Base-by-base conservation (phyloP, 305 asterid species). In the Fraxinus latifolia region DNA sequence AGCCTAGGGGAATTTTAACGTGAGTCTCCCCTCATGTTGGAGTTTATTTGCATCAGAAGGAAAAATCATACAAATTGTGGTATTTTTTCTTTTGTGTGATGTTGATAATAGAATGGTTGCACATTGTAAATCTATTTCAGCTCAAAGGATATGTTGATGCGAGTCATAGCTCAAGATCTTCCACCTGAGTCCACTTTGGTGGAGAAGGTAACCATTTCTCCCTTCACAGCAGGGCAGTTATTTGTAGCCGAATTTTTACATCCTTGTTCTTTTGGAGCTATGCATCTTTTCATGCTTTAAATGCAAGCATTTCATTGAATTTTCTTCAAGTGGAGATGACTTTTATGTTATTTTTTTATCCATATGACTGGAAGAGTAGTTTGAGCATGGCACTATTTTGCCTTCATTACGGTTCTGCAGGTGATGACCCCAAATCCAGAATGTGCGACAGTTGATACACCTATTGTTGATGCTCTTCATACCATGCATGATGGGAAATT, bases 381-480 rank as follows among this genome's bases (percentile, higher is more conserved):
- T 68, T 25, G 68, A 79, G 31, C 6, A 9, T 75, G 25, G 19
- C 34, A 47, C 76, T 27, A 50, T 31, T 21, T 37, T 82, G 12
- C 53, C 39, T 14, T 73, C 39, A 39, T 65, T 71, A 31, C 74
- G 77, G 77, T 82, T 74, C 77, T 79, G 36, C 82, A 96, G 99
- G 98, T 95, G 84, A 94, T 96, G 98, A 93, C 98, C 65, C 94
- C 97, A 62, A 96, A 92, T 85, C 99, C 99, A 55, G 98, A 96
- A 90, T 94, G 98, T 88, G 97, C 97, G 50, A 87, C 91, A 33
- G 78, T 93, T 37, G 98, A 93, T 86, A 87, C 95, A 76, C 91
- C 98, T 71, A 96, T 96, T 81, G 98, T 96, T 73, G 98, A 96
- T 86, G 99, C 99, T 85, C 93, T 96, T 88, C 99, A 94, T 82